Conservation (phyloP, 2,329 filamentous ascomycete species). For the Paraphaeosphaeria minitans region DNA sequence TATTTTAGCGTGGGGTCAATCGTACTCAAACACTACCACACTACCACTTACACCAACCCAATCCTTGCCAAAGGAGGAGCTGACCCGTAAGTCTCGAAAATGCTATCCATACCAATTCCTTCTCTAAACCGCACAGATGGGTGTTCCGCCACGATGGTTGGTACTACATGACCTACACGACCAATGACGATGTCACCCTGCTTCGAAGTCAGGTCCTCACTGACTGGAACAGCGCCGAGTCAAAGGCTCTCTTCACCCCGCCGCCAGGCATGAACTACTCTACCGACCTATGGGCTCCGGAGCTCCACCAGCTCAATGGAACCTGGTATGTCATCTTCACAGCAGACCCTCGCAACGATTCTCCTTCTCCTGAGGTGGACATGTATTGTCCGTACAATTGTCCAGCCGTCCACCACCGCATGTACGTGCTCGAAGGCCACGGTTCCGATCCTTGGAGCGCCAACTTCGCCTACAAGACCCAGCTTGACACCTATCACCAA, state of each 20-base stretch:
- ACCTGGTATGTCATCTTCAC: conserved; percentile 61
- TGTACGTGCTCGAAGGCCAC: conserved; percentile 56
- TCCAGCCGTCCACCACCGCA: conserved; percentile 57
- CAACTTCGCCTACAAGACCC: conserved; percentile 51
- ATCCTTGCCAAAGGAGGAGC: conserved; percentile 49
- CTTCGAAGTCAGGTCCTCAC: conserved; percentile 50
- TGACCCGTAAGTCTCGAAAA: conserved; percentile 45
- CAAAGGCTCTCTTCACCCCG: conserved; percentile 50
- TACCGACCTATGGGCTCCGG: conserved; percentile 58
- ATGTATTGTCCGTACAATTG: conserved; percentile 57
- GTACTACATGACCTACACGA: conserved; percentile 55
- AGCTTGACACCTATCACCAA: conserved; percentile 58
- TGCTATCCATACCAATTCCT: neutral
- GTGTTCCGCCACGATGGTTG: conserved; percentile 49
- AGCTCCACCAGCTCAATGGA: conserved; percentile 54
- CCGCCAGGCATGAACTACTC: conserved; percentile 51
- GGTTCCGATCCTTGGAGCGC: conserved; percentile 53
- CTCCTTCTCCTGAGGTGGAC: conserved; percentile 54
- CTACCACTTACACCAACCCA: conserved; percentile 53
- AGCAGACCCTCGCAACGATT: conserved; percentile 54
- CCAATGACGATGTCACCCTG: conserved; percentile 51
- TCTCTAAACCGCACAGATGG: conserved; percentile 38
- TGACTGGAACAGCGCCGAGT: conserved; percentile 53
- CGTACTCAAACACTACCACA: conserved; percentile 18
- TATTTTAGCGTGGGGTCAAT: conserved; percentile 25